These are phyloP conservation scores for Mercurialis annua DNA, from an alignment of 345 rosid species.

Conservation along the genomic window DNA sequence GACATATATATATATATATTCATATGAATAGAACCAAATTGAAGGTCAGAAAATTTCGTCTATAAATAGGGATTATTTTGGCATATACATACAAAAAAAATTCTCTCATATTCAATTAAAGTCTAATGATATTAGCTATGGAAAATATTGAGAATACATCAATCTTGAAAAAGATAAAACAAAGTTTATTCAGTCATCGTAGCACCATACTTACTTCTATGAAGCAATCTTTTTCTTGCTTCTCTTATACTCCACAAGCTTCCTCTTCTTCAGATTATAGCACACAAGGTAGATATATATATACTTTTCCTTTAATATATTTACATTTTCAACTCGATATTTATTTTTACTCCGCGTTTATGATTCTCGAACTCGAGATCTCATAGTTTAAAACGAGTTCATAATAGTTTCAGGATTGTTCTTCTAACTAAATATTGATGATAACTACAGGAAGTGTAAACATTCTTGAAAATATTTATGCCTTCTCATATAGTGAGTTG, in stretches of 20 bases:
- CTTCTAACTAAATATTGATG: neutral
- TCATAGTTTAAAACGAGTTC: neutral
- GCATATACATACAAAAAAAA: too few species aligned
- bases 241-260: constrained; percentile 13
- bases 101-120: too few species aligned
- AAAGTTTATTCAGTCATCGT: neutral
- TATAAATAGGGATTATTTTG: too few species aligned
- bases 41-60: too few species aligned
- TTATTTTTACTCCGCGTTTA: too few species aligned
- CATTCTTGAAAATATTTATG: constrained; percentile 14
- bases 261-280: constrained; percentile 1
- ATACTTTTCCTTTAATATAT: neutral
- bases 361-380: neutral
- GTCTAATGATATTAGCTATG: too few species aligned
- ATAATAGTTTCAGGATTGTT: neutral
- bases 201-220: neutral
- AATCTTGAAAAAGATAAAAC: neutral
- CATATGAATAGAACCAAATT: too few species aligned
- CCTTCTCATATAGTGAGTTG: constrained; percentile 30
- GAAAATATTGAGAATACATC: neutral
- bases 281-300: neutral
- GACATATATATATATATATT: too few species aligned
- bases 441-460: constrained; percentile 10
- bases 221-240: constrained; percentile 1
- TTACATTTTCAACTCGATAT: too few species aligned